These are phyloP conservation scores for Miamiensis avidus DNA, from an alignment of 169 alveolate genomes.

Conservation along the genomic window DNA sequence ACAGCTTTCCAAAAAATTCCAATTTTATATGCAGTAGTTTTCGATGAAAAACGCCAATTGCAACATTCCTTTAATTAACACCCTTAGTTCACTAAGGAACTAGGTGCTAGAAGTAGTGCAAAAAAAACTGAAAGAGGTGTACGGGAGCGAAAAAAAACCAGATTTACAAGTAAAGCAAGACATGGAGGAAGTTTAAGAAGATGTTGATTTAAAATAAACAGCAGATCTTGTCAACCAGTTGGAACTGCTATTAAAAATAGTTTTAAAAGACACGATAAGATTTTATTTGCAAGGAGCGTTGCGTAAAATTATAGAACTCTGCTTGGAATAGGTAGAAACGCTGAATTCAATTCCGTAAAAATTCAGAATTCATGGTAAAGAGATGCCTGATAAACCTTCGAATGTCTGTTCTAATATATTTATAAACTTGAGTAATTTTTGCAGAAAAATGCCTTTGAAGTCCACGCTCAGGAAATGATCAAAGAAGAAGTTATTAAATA, in stretches of 20 bases:
- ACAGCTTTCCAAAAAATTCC: too few species aligned
- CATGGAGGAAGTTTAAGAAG: too few species aligned
- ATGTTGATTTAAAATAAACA: too few species aligned
- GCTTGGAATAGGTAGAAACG: neutral
- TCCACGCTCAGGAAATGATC: neutral
- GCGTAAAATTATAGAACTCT: too few species aligned
- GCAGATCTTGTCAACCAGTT: too few species aligned
- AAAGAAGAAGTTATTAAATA: neutral
- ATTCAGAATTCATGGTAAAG: neutral
- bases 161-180: neutral
- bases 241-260: too few species aligned
- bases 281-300: neutral
- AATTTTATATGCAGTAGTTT: too few species aligned
- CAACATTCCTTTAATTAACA: too few species aligned
- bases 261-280: too few species aligned
- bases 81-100: neutral
- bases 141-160: neutral
- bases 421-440: neutral
- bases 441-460: neutral
- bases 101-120: neutral
- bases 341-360: neutral
- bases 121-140: neutral
- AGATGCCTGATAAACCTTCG: neutral
- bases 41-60: neutral
- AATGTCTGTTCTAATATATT: neutral